Percentiles rank a stretch among this genome's conserved stretches.
phyloP scores from a whole-genome alignment of 768 basidiomycete genomes.

The Phanerodontia chrysosporium region DNA sequence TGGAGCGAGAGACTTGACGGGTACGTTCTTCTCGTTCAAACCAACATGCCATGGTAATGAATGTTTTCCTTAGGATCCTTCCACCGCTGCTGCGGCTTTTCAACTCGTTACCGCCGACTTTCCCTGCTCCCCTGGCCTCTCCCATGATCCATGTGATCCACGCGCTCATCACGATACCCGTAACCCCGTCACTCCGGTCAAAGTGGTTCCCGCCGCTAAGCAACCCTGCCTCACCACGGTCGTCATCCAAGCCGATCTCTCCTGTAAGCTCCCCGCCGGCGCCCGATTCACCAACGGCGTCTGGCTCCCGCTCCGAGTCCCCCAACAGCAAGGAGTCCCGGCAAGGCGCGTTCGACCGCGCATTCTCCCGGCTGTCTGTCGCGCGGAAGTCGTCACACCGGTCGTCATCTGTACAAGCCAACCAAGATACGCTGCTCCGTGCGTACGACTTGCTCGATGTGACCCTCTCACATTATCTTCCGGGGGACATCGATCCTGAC shows the following conservation, averaged over 20 bases:
- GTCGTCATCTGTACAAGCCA: constrained; percentile 38
- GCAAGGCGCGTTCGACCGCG: constrained; percentile 45
- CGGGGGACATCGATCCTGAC: constrained; percentile 59
- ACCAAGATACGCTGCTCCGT: constrained; percentile 52
- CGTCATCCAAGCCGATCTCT: constrained; percentile 29
- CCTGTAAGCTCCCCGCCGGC: constrained; percentile 32
- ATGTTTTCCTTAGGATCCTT: constrained; percentile 50
- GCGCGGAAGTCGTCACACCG: constrained; percentile 40
- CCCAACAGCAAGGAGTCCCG: constrained; percentile 22
- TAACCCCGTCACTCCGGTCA: constrained; percentile 48
- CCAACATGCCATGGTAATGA: not conserved
- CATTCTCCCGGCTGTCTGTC: constrained; percentile 49
- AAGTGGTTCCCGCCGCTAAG: constrained; percentile 56
- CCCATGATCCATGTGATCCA: constrained; percentile 82
- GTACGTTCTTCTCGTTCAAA: constrained; percentile 37
- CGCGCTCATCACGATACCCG: constrained; percentile 73
- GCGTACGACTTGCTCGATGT: constrained; percentile 66
- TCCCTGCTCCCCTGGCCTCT: constrained; percentile 58
- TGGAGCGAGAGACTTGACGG: constrained; percentile 73
- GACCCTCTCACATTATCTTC: constrained; percentile 59
- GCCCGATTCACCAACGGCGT: constrained; percentile 13
- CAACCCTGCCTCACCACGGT: constrained; percentile 27
- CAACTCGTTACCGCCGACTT: constrained; percentile 56
- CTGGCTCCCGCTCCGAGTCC: constrained; percentile 18
- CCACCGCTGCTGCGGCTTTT: constrained; percentile 69